phyloP scores from a whole-genome alignment of 2,329 filamentous ascomycete species.

The Knufia fluminis region DNA sequence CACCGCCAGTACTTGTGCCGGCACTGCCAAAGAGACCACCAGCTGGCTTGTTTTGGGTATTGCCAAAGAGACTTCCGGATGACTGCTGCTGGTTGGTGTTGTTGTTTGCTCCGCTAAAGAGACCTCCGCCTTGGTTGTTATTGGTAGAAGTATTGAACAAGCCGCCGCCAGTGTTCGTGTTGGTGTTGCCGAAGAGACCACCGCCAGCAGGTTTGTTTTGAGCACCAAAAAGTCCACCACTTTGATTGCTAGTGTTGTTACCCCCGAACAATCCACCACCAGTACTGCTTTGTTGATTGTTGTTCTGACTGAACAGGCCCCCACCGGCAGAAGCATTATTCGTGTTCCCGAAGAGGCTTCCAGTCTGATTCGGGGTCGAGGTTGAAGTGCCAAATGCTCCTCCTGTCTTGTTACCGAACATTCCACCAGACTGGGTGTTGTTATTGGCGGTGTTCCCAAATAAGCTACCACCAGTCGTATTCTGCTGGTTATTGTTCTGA shows the following conservation, averaged over 20 bases:
- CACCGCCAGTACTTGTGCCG: slow-evolving; percentile 38
- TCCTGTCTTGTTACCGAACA: slow-evolving; percentile 28
- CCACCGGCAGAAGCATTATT: slow-evolving; percentile 25
- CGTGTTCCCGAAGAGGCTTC: slow-evolving; percentile 37
- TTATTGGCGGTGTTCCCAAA: slow-evolving; percentile 34
- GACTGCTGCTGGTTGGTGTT: slow-evolving; percentile 22
- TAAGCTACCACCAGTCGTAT: slow-evolving; percentile 30
- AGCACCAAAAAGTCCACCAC: slow-evolving; percentile 40
- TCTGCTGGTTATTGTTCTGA: slow-evolving; percentile 27
- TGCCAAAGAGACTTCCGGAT: slow-evolving; percentile 42
- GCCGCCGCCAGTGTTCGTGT: slow-evolving; percentile 37
- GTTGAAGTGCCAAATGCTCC: slow-evolving; percentile 25
- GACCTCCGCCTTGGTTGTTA: slow-evolving; percentile 13
- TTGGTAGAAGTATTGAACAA: slow-evolving; percentile 32
- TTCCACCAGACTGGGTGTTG: slow-evolving; percentile 32
- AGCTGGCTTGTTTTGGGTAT: slow-evolving; percentile 37
- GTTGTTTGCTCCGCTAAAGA: slow-evolving; percentile 22
- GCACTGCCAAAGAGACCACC: slow-evolving; percentile 36
- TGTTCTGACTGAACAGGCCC: slow-evolving; percentile 35
- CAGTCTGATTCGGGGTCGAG: slow-evolving; percentile 35
- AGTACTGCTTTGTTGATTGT: slow-evolving; percentile 9
- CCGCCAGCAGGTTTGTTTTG: slow-evolving; percentile 26
- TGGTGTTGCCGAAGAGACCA: slow-evolving; percentile 35
- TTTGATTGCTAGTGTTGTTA: slow-evolving; percentile 29
- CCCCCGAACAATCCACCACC: slow-evolving; percentile 25